Percentiles rank a stretch among this genome's conserved stretches.
Evolutionary conservation across 768 basidiomycete species (phyloP).

Genomic region (Chalciporus piperatus): DNA sequence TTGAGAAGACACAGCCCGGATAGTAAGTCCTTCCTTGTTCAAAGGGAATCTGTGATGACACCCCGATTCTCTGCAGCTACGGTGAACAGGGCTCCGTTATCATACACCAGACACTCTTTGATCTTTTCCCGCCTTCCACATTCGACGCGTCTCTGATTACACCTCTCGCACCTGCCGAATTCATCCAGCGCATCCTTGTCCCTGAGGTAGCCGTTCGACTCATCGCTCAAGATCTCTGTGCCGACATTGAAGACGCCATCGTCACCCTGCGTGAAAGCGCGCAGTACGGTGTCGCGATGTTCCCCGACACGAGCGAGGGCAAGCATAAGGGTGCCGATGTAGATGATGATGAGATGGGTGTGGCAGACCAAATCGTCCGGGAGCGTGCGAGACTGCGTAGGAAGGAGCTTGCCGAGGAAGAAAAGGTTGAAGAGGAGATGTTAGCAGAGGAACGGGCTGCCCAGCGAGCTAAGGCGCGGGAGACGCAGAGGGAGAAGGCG

Average conservation of each 20-base stretch:
- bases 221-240: constrained; percentile 71
- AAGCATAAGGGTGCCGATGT: constrained; percentile 35
- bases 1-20: constrained; percentile 83
- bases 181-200: constrained; percentile 81
- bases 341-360: constrained; percentile 31
- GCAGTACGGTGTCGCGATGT: constrained; percentile 83
- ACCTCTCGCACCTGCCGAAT: constrained; percentile 72
- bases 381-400: constrained; percentile 41
- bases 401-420: constrained; percentile 42
- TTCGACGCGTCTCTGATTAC: constrained; percentile 52
- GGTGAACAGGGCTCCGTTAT: constrained; percentile 82
- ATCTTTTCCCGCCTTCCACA: constrained; percentile 64
- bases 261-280: constrained; percentile 70
- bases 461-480: constrained; percentile 18
- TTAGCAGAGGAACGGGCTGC: constrained; percentile 22
- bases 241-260: constrained; percentile 49
- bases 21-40: constrained; percentile 57
- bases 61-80: constrained; percentile 52
- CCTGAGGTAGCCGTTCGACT: constrained; percentile 82
- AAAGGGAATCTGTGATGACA: background rate
- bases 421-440: constrained; percentile 32
- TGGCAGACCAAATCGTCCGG: constrained; percentile 42
- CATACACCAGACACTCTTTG: constrained; percentile 72
- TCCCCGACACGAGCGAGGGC: constrained; percentile 48
- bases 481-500: constrained; percentile 20